Evolutionary conservation across 495 filamentous ascomycete species (phyloP), one percentile per base, ranked within the genome.

Genomic region (Talaromyces borbonicus): DNA sequence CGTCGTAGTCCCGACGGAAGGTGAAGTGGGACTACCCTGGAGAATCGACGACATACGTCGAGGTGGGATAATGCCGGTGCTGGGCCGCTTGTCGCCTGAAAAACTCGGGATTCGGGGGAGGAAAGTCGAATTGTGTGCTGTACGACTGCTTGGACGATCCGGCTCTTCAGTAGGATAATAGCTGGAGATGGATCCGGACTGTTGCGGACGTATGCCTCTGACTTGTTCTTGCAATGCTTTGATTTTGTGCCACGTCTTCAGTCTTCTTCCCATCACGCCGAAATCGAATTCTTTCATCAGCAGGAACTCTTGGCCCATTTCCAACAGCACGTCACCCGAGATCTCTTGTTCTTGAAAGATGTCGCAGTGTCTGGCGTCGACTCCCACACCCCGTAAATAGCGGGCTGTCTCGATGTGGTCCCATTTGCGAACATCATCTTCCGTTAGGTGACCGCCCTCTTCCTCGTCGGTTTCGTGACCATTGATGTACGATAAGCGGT

Each of bases 331-430:
- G 50, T 96, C 87, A 27, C 93, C 93, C 9, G 84, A 80, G 46
- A 99, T 95, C 61, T 99, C 93, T 66, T 99, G 89, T 53, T 96
- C 89, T 52, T 83, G 74, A 54, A 99, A 99, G 8, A 96, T 83
- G 33, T 90, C 83, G 60, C 93, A 97, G 50, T 95, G 90, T 43
- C 74, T 77, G 32, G 77, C 72, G 53, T 96, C 89, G 15, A 97
- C 81, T 12, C 85, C 88, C 8, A 78, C 61, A 18, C 80, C 80
- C 49, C 88, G 87, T 52, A 97, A 67, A 55, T 90, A 87, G 47
- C 88, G 83, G 16, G 90, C 84, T 6, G 96, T 90, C 44, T 90
- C 76, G 31, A 73, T 65, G 0, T 87, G 79, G 19, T 68, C 75
- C 93, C 93, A 99, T 2, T 59, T 57, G 47, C 79, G 74, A 5